phyloP scores from a whole-genome alignment of 225 moss, liverwort and hornwort species.

The Neckera pumila region DNA sequence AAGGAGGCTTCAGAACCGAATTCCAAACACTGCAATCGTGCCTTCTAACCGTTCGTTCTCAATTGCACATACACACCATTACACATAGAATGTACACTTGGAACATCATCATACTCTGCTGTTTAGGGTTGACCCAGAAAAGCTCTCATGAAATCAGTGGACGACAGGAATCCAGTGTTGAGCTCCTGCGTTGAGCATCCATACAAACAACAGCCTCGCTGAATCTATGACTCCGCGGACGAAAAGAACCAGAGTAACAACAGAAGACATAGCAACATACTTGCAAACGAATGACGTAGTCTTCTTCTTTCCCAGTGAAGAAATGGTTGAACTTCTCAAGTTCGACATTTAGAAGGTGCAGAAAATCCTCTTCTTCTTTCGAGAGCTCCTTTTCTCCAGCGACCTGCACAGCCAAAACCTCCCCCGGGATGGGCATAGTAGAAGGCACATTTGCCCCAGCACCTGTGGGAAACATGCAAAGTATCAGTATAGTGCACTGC shows the following conservation, averaged over 20 bases:
- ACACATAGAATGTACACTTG: neutral
- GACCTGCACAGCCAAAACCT: neutral
- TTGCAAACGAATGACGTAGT: conserved; percentile 72
- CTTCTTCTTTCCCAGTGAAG: conserved; percentile 79
- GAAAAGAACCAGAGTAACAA: neutral
- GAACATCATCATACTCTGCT: neutral
- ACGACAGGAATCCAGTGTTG: neutral
- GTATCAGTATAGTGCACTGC: neutral
- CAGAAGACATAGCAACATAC: neutral
- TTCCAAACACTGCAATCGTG: neutral
- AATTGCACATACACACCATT: neutral
- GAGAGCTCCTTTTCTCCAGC: conserved; percentile 33
- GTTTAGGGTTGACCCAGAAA: neutral
- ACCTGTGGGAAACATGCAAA: neutral
- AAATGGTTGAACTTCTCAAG: conserved; percentile 80
- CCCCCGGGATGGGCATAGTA: neutral
- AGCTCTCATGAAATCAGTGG: neutral
- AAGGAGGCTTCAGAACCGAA: neutral
- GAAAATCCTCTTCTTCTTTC: conserved; percentile 47
- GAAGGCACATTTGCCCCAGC: neutral
- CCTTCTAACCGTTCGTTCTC: neutral
- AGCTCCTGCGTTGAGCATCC: neutral
- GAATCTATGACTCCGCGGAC: neutral
- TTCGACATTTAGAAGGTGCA: conserved; percentile 58
- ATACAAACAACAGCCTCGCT: neutral